Percentiles rank a stretch among this genome's conserved stretches.
These are phyloP conservation scores for Yamadazyma triangularis DNA, from an alignment of 1,139 yeast species.

Conservation along the genomic window DNA sequence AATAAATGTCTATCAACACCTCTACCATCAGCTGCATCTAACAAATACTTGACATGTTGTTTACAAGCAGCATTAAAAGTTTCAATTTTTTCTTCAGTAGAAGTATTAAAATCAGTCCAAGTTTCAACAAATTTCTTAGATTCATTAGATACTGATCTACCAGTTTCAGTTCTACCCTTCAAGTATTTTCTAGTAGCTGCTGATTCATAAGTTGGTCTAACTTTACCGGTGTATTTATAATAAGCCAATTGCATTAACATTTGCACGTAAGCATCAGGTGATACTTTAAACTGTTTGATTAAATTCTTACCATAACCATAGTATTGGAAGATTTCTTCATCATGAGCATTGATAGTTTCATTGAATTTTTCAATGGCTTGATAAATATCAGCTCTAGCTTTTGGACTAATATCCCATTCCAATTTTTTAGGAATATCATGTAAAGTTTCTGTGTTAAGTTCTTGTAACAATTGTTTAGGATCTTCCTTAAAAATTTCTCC, in stretches of 20 bases:
- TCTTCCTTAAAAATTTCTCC: conserved; percentile 48
- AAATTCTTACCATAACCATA: conserved; percentile 68
- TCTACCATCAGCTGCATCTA: conserved; percentile 76
- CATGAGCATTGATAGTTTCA: conserved; percentile 48
- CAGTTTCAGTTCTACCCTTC: conserved; percentile 95
- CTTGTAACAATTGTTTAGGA: conserved; percentile 29
- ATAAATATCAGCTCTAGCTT: conserved; percentile 48
- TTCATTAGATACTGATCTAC: conserved; percentile 80
- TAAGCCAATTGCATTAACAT: conserved; percentile 73
- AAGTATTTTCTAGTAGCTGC: conserved; percentile 90
- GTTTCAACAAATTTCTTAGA: conserved; percentile 69
- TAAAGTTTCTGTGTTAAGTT: conserved; percentile 18
- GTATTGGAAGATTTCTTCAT: conserved; percentile 64
- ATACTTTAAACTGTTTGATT: conserved; percentile 63
- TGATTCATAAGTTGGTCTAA: conserved; percentile 92
- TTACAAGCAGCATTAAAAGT: conserved; percentile 71
- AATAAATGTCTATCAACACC: conserved; percentile 95
- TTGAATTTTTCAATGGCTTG: conserved; percentile 55
- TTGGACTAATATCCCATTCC: conserved; percentile 48
- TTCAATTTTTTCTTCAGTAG: conserved; percentile 55
- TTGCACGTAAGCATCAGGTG: conserved; percentile 78
- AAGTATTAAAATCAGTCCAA: conserved; percentile 59
- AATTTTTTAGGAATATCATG: conserved; percentile 18
- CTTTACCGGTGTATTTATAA: conserved; percentile 74
- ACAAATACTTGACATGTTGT: conserved; percentile 72